These are phyloP conservation scores for Syncephalastrum monosporum DNA, from an alignment of 371 early-diverging fungal species.

Conservation along the genomic window DNA sequence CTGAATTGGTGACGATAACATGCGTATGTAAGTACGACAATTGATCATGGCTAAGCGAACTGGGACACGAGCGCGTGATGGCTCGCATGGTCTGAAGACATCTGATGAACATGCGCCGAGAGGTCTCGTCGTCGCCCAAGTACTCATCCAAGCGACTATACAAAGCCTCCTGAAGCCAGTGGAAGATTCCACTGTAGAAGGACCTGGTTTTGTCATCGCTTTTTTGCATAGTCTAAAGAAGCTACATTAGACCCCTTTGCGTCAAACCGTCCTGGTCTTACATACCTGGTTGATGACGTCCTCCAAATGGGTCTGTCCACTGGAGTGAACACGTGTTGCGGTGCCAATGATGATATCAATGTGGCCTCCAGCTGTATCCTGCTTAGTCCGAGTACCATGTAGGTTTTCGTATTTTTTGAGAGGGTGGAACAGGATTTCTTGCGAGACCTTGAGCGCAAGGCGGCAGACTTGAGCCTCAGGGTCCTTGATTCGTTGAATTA, in stretches of 20 bases:
- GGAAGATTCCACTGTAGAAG: constrained; percentile 47
- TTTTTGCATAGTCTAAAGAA: constrained; percentile 26
- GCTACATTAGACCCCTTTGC: not conserved
- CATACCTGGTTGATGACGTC: not conserved
- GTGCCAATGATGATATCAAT: constrained; percentile 48
- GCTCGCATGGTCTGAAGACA: constrained; percentile 42
- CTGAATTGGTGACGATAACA: constrained; percentile 33
- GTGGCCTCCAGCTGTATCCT: constrained; percentile 27
- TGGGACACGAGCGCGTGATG: constrained; percentile 45
- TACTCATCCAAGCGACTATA: too few species aligned
- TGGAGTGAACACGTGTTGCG: constrained; percentile 30
- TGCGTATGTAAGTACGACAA: constrained; percentile 52
- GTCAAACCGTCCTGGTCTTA: not conserved
- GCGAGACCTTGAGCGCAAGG: constrained; percentile 67
- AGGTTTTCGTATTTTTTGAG: constrained; percentile 34
- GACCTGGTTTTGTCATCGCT: constrained; percentile 31
- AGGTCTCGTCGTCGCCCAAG: constrained; percentile 42
- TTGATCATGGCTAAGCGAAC: constrained; percentile 40
- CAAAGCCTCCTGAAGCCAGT: constrained; percentile 64
- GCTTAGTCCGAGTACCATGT: constrained; percentile 41
- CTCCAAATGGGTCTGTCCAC: not conserved
- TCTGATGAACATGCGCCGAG: constrained; percentile 28
- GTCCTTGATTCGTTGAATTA: constrained; percentile 75
- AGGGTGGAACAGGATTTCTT: constrained; percentile 72
- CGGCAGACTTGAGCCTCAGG: constrained; percentile 78